A percentile compares a stretch with the other conserved stretches of the same genome.
phyloP scores from a whole-genome alignment of 805 yeast genomes.

The Tetrapisispora iriomotensis region DNA sequence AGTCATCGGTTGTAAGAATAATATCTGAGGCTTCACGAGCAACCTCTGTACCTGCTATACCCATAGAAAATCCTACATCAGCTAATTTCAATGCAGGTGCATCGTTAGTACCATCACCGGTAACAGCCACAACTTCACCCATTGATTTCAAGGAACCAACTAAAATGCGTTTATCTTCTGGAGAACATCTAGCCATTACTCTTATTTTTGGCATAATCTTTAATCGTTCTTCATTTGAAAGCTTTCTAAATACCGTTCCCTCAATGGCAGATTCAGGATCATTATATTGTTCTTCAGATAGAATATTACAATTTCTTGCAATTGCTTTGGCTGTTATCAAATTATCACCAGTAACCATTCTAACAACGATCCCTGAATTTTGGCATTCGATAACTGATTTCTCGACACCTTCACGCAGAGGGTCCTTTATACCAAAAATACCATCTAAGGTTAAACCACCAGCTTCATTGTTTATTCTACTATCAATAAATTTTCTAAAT shows the following conservation, averaged over 20 bases:
- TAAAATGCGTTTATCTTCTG: constrained; percentile 84
- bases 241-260: constrained; percentile 78
- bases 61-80: constrained; percentile 95
- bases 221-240: constrained; percentile 46
- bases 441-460: constrained; percentile 50
- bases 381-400: constrained; percentile 81
- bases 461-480: background rate
- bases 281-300: constrained; percentile 36
- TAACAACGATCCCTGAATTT: constrained; percentile 84
- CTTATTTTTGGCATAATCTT: constrained; percentile 61
- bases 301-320: constrained; percentile 74
- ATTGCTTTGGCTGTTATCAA: constrained; percentile 85
- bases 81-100: constrained; percentile 97
- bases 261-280: constrained; percentile 68
- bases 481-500: constrained; percentile 29
- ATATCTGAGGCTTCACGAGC: constrained; percentile 96
- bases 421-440: constrained; percentile 91
- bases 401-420: constrained; percentile 82
- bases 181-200: constrained; percentile 89
- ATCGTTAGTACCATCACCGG: constrained; percentile 99
- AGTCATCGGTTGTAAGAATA: constrained; percentile 88
- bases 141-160: constrained; percentile 69
- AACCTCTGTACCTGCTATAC: constrained; percentile 95
- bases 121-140: constrained; percentile 95
- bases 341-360: constrained; percentile 99